Percentiles rank a stretch among this genome's conserved stretches.
Evolutionary conservation across 2,329 filamentous ascomycete species (phyloP).

Genomic region (Ophiostoma ips): DNA sequence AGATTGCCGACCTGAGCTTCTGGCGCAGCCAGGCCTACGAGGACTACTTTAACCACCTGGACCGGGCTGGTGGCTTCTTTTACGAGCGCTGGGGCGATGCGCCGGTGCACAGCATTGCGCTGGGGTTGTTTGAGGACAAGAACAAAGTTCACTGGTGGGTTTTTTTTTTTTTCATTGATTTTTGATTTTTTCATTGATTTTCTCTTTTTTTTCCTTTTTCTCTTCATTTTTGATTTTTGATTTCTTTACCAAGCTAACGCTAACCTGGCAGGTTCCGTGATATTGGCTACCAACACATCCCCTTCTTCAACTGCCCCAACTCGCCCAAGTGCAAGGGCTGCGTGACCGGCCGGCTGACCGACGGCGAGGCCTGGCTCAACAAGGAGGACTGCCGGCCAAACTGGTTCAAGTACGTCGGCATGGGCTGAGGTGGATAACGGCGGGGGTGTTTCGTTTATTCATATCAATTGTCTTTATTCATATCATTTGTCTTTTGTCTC

Average conservation of each 20-base stretch:
- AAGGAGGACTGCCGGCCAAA: slow-evolving; percentile 89
- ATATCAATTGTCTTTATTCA: neutral
- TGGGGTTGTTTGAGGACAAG: slow-evolving; percentile 84
- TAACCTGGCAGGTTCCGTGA: slow-evolving; percentile 70
- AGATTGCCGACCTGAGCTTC: slow-evolving; percentile 85
- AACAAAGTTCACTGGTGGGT: slow-evolving; percentile 84
- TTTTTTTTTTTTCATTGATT: neutral
- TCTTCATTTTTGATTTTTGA: too few relatives aligned
- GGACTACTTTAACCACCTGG: slow-evolving; percentile 91
- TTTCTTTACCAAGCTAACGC: too few relatives aligned
- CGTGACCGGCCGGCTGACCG: slow-evolving; percentile 73
- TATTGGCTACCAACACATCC: slow-evolving; percentile 96
- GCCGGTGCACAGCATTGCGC: slow-evolving; percentile 84
- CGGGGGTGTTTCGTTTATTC: neutral
- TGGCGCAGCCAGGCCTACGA: slow-evolving; percentile 85
- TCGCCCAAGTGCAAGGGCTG: slow-evolving; percentile 72
- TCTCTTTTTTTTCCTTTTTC: neutral
- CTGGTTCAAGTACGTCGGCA: slow-evolving; percentile 93
- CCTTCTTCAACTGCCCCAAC: slow-evolving; percentile 98
- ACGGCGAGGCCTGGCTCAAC: slow-evolving; percentile 72
- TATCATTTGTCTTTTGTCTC: neutral
- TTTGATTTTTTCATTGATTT: too few relatives aligned
- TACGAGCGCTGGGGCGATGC: slow-evolving; percentile 53
- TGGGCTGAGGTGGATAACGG: slow-evolving; percentile 37
- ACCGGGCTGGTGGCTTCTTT: slow-evolving; percentile 77